Base-by-base conservation (phyloP, 176 grass and related monocot genomes). In the Puccinellia tenuiflora region DNA sequence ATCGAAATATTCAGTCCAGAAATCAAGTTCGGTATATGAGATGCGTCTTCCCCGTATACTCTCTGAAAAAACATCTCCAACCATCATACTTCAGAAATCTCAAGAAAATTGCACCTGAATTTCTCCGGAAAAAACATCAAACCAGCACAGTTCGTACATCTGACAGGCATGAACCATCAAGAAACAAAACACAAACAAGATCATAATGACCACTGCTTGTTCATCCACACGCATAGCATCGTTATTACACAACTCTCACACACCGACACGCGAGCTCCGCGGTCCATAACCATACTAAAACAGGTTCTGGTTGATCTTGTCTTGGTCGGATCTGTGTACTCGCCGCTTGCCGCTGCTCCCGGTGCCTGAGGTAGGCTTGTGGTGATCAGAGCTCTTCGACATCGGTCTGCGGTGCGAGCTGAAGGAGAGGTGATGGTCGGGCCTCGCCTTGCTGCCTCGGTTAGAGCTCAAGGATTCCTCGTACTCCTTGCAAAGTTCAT, bases 371-470 rank as follows among this genome's bases (percentile, higher is more conserved):
- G 40, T 86, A 74, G 74, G 82, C 31, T 78, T 85, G 22, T 83
- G 87, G 81, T 95, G 72, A 78, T 91, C 89, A 38, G 91, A 95
- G 80, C 95, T 95, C 77, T 83, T 98, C 17, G 92, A 98, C 24
- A 88, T 73, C 43, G 75, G 66, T 71, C 84, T 79, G 28, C 85
- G 52, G 84, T 65, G 24, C 24, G 86, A 91, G 48, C 51, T 73
- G 34, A 72, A 70, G 17, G 88, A 76, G 9, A 62, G 52, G 59
- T 48, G 53, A 28, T 39, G 60, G 57, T 85, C 77, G 28, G 13
- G 52, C 28, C 56, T 88, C 21, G 51, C 55, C 65, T 75, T 75
- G 52, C 78, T 45, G 10, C 81, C 37, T 7, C 51, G 31, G 45
- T 68, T 37, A 31, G 87, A 92, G 78, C 78, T 29, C 3, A 59